Evolutionary conservation across 2,329 filamentous ascomycete species (phyloP).

Genomic region (Cladobotryum mycophilum): DNA sequence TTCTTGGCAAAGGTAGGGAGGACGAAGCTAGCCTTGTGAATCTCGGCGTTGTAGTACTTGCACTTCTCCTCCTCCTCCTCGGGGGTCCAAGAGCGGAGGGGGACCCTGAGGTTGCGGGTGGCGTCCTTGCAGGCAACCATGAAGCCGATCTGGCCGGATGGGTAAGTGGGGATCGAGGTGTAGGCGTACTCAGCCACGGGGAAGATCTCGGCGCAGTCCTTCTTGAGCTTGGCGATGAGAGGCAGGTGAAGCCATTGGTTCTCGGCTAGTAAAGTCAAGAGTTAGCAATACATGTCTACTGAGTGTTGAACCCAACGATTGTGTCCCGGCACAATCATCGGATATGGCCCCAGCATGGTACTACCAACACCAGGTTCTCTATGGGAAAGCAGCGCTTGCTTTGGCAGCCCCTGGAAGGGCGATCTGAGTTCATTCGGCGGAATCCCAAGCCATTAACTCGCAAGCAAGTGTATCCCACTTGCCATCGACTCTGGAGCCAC

Average conservation of each 20-base stretch:
- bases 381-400: conserved; percentile 35
- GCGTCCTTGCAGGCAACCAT: conserved; percentile 99
- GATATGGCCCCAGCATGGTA: conserved; percentile 19
- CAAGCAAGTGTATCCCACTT: conserved; percentile 4
- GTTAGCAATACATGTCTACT: conserved; percentile 12
- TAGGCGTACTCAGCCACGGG: conserved; percentile 97
- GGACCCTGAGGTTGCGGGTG: conserved; percentile 74
- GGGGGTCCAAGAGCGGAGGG: conserved; percentile 69
- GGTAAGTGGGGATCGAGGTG: conserved; percentile 98
- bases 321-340: background rate
- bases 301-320: conserved; percentile 19
- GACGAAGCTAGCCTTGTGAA: conserved; percentile 91
- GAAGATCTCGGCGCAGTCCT: conserved; percentile 95
- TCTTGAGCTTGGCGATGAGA: conserved; percentile 91
- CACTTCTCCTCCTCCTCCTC: conserved; percentile 92
- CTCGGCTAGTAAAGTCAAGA: conserved; percentile 58
- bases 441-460: background rate
- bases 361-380: conserved; percentile 29
- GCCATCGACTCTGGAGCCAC: conserved; percentile 29
- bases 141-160: conserved; percentile 98
- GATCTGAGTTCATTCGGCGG: background rate
- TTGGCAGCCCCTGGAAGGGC: conserved; percentile 27
- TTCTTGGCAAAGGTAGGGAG: conserved; percentile 90
- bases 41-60: conserved; percentile 95
- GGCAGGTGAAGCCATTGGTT: conserved; percentile 98